Evolutionary conservation across 2,329 filamentous ascomycete genomes (phyloP).

Genomic region (Phoma sp.): DNA sequence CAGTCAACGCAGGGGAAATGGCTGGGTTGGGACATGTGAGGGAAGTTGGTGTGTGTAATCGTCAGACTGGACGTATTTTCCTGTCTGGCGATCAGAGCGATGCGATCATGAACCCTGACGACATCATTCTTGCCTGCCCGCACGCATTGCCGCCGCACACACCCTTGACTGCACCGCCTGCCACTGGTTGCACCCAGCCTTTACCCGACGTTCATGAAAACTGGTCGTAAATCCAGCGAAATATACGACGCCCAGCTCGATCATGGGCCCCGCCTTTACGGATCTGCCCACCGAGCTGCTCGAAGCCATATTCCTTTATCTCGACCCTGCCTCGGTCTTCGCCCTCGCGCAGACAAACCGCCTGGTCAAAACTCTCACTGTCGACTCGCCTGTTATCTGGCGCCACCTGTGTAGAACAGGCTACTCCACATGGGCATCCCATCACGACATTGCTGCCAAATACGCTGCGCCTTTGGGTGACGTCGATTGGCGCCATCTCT

Average conservation of each 20-base stretch:
- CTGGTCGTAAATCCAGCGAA: too few species aligned
- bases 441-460: conserved; percentile 42
- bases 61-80: too few species aligned
- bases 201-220: too few species aligned
- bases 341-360: conserved; percentile 65
- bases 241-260: not conserved
- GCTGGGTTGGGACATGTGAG: too few species aligned
- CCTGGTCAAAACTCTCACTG: conserved; percentile 68
- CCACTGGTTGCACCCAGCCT: too few species aligned
- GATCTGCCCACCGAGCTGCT: conserved; percentile 83
- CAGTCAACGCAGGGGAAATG: too few species aligned
- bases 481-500: conserved; percentile 73
- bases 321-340: conserved; percentile 58
- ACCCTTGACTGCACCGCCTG: not conserved
- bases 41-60: too few species aligned
- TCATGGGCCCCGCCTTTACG: conserved; percentile 33
- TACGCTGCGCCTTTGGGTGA: conserved; percentile 56
- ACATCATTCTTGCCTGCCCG: too few species aligned
- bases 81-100: too few species aligned
- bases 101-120: too few species aligned
- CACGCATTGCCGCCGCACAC: not conserved
- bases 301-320: conserved; percentile 73
- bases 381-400: conserved; percentile 80
- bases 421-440: conserved; percentile 77
- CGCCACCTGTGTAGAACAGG: conserved; percentile 70